phyloP scores from a whole-genome alignment of 73 alveolate species.

The Blepharisma japonicum region DNA sequence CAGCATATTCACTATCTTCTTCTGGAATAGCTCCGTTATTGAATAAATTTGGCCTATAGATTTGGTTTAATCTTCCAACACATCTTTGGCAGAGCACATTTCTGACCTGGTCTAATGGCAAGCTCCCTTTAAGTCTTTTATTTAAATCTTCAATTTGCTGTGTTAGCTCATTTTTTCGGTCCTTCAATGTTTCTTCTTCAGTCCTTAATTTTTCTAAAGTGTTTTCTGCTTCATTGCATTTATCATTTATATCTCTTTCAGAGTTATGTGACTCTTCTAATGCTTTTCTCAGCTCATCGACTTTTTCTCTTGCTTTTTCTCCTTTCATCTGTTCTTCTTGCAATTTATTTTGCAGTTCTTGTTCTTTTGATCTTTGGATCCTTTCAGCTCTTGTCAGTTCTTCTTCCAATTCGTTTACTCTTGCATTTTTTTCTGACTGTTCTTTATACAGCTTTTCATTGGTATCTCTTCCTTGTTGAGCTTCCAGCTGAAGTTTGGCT shows the following conservation, averaged over 20 bases:
- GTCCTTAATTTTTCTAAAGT: not conserved
- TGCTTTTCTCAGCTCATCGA: not conserved
- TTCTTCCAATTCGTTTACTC: slow-evolving; percentile 13
- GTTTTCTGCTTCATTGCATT: not conserved
- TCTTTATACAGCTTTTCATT: not conserved
- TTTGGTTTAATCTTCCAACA: too few relatives aligned
- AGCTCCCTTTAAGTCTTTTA: slow-evolving; percentile 17
- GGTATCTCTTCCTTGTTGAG: not conserved
- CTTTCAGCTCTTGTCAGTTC: slow-evolving; percentile 5
- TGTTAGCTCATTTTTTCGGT: slow-evolving; percentile 2
- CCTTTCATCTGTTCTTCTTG: not conserved
- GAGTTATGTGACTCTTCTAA: not conserved
- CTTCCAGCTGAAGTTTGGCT: not conserved
- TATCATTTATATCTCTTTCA: not conserved
- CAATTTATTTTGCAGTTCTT: not conserved
- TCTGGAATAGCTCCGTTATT: too few relatives aligned
- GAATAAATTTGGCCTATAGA: too few relatives aligned
- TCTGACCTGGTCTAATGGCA: slow-evolving; percentile 9
- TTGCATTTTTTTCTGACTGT: slow-evolving; percentile 4
- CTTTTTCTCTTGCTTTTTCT: not conserved
- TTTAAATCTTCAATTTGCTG: slow-evolving; percentile 23
- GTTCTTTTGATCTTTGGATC: slow-evolving; percentile 17
- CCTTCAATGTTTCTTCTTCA: not conserved
- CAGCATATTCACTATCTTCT: too few relatives aligned
- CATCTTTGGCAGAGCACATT: not conserved